Evolutionary conservation across 2,329 filamentous ascomycete species (phyloP).

Genomic region (Fusarium clavum): DNA sequence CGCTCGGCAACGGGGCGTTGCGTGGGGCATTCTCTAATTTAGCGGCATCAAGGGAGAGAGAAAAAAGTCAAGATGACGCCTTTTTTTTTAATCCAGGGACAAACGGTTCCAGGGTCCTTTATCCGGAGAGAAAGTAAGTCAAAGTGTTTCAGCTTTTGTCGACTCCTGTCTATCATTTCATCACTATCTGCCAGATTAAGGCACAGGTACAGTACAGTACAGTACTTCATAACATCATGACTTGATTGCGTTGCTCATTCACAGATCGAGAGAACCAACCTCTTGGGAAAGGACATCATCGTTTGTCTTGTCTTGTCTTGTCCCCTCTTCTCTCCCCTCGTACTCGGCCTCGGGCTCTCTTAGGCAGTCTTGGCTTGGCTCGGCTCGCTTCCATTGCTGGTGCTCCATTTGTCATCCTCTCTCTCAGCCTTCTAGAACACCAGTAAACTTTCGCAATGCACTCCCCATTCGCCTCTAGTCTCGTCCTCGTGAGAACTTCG

Average conservation of each 20-base stretch:
- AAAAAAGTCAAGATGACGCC: conserved; percentile 10
- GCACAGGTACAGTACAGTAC: not conserved
- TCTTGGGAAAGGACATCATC: conserved; percentile 15
- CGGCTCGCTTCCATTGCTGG: not conserved
- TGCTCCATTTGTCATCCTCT: conserved; percentile 36
- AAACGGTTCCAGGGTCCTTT: conserved; percentile 6
- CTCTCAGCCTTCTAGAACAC: conserved; percentile 40
- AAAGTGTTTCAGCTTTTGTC: conserved; percentile 38
- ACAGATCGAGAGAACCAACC: conserved; percentile 10
- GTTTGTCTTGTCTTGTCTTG: not conserved
- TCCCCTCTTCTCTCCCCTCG: conserved; percentile 9
- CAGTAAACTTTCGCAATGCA: conserved; percentile 23
- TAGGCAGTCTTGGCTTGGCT: not conserved
- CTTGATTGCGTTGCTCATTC: conserved; percentile 3
- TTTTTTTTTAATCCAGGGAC: conserved; percentile 9
- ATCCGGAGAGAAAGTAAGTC: conserved; percentile 21
- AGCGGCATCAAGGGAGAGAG: conserved; percentile 13
- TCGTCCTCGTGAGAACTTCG: conserved; percentile 19
- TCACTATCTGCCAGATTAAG: conserved; percentile 26
- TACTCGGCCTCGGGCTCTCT: conserved; percentile 19
- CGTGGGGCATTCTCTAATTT: conserved; percentile 32
- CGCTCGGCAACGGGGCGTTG: conserved; percentile 38
- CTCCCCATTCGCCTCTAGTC: conserved; percentile 34
- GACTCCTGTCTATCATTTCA: conserved; percentile 43
- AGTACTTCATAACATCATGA: conserved; percentile 7